Percentiles rank a stretch among this genome's conserved stretches.
Evolutionary conservation across 331 rosid species (phyloP).

Genomic region (Arachis monticola): DNA sequence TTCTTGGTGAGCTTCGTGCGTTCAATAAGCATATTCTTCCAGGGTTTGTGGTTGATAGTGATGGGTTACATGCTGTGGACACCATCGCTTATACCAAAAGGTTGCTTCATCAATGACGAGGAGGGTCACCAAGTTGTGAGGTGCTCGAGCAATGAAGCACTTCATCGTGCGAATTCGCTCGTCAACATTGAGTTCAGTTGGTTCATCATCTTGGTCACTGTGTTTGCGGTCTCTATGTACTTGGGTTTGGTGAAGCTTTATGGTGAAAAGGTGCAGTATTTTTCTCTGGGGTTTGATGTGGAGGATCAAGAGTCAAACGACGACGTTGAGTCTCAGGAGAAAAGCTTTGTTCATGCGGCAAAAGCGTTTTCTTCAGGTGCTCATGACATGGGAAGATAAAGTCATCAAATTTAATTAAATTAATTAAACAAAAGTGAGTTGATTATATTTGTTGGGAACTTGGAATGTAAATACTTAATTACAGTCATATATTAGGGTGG

Average conservation of each 20-base stretch:
- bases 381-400: conserved; percentile 12
- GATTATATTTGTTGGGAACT: not conserved
- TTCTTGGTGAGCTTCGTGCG: conserved; percentile 63
- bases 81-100: conserved; percentile 58
- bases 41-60: conserved; percentile 63
- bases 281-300: conserved; percentile 44
- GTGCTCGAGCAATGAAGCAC: conserved; percentile 48
- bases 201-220: conserved; percentile 46
- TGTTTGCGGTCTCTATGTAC: conserved; percentile 50
- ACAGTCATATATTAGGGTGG: not conserved
- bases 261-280: conserved; percentile 46
- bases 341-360: conserved; percentile 15
- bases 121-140: conserved; percentile 63
- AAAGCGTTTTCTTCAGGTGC: not conserved
- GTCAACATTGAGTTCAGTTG: conserved; percentile 70
- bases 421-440: not conserved
- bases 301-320: conserved; percentile 35
- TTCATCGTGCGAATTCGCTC: conserved; percentile 58
- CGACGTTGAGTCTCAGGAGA: conserved; percentile 55
- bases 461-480: not conserved
- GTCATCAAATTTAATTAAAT: not conserved
- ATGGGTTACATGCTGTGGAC: conserved; percentile 79
- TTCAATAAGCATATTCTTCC: conserved; percentile 56
- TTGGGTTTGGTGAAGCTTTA: conserved; percentile 48
- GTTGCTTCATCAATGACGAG: conserved; percentile 58